phyloP scores from a whole-genome alignment of 768 basidiomycete species.

The Rhizopogon vinicolor region DNA sequence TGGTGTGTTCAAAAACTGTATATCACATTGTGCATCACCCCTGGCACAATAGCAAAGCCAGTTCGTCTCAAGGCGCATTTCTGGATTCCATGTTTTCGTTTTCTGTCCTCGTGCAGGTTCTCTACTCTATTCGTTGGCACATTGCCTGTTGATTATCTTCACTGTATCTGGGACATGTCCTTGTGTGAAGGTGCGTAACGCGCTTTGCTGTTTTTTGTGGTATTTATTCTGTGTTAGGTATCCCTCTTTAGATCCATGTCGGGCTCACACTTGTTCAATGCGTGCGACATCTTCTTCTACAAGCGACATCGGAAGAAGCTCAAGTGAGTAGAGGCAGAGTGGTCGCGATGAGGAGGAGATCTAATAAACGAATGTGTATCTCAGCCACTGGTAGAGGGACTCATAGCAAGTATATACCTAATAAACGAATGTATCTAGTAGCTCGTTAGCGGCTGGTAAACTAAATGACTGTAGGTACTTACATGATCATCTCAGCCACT shows the following conservation, averaged over 20 bases:
- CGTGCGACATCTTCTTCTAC: constrained; percentile 55
- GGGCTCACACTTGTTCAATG: constrained; percentile 61
- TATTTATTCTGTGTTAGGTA: constrained; percentile 37
- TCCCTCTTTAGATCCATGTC: constrained; percentile 70
- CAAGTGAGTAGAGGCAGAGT: too few species aligned
- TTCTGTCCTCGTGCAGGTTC: constrained; percentile 46
- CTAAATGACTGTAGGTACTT: too few species aligned
- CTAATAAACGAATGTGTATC: too few species aligned
- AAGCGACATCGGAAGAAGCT: constrained; percentile 38
- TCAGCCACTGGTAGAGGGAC: too few species aligned
- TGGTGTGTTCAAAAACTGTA: constrained; percentile 62
- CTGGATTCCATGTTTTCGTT: neutral
- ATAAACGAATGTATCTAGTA: too few species aligned
- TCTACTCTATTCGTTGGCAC: constrained; percentile 64
- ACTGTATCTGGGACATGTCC: constrained; percentile 81
- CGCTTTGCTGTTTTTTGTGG: neutral
- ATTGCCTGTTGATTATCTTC: constrained; percentile 59
- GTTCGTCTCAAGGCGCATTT: constrained; percentile 32
- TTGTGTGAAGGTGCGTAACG: constrained; percentile 62
- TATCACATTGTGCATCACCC: constrained; percentile 55
- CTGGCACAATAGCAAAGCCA: constrained; percentile 56
- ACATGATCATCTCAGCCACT: too few species aligned
- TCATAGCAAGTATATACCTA: too few species aligned
- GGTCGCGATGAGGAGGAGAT: too few species aligned
- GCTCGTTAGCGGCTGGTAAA: too few species aligned